A percentile compares a stretch with the other conserved stretches of the same genome.
These are phyloP conservation scores for Mycena citricolor DNA, from an alignment of 1,284 basidiomycete species.

Conservation along the genomic window DNA sequence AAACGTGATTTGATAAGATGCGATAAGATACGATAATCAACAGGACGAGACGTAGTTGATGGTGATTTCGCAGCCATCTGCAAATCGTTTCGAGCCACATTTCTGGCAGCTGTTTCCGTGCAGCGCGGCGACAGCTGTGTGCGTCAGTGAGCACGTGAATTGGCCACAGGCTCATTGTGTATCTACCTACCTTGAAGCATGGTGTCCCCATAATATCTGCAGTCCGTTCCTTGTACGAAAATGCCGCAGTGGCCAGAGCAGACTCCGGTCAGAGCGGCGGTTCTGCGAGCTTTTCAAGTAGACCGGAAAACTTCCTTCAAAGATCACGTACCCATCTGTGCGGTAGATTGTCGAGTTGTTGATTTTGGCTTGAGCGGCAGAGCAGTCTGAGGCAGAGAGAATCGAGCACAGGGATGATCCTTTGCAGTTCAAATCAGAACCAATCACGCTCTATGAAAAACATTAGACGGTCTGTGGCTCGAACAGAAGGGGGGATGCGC, in stretches of 20 bases:
- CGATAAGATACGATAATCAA: too few species aligned
- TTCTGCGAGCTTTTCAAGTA: conserved; percentile 1
- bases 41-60: conserved; percentile 18
- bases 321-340: conserved; percentile 10
- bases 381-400: conserved; percentile 11
- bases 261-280: conserved; percentile 10
- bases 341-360: conserved; percentile 14
- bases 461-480: too few species aligned
- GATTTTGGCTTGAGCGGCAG: conserved; percentile 12
- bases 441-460: too few species aligned
- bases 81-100: conserved; percentile 15
- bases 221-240: conserved; percentile 18
- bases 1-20: too few species aligned
- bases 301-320: too few species aligned
- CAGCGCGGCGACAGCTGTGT: conserved; percentile 8
- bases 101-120: conserved; percentile 6
- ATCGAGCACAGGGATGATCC: conserved; percentile 12
- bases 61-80: conserved; percentile 21
- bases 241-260: conserved; percentile 18
- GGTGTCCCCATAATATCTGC: conserved; percentile 9
- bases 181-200: too few species aligned
- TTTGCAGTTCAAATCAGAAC: conserved; percentile 17
- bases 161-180: too few species aligned
- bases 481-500: not conserved
- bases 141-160: too few species aligned